Percentiles rank a stretch among this genome's conserved stretches.
These are phyloP conservation scores for Nepenthes gracilis DNA, from an alignment of 148 eudicot genomes.

Conservation along the genomic window DNA sequence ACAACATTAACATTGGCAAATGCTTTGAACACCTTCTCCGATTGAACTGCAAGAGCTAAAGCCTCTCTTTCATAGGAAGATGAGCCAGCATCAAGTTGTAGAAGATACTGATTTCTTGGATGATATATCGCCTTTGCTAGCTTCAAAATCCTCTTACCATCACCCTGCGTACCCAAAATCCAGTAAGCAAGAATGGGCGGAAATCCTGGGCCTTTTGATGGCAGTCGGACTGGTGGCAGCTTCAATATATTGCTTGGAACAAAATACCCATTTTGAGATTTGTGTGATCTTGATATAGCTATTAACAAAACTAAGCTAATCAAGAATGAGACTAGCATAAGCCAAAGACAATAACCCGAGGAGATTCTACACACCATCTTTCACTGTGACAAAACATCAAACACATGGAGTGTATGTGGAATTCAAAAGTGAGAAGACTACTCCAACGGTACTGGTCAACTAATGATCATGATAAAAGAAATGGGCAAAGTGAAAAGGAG, in stretches of 20 bases:
- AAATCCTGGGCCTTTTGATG: not conserved
- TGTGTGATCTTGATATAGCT: not conserved
- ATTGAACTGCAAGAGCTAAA: constrained; percentile 14
- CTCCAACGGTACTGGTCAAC: too few relatives aligned
- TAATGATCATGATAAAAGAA: too few relatives aligned
- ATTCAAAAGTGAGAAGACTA: too few relatives aligned
- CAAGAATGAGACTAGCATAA: not conserved
- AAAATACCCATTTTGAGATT: not conserved
- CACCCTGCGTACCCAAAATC: constrained; percentile 22
- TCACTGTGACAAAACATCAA: not conserved
- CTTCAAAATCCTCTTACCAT: constrained; percentile 17
- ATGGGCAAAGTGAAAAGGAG: too few relatives aligned
- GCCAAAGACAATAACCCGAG: not conserved
- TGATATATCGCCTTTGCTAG: constrained; percentile 25
- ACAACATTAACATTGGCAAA: constrained; percentile 28
- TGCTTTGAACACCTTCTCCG: constrained; percentile 12
- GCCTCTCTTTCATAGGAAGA: constrained; percentile 15
- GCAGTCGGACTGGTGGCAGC: not conserved
- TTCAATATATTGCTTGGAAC: not conserved
- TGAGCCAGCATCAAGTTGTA: constrained; percentile 19
- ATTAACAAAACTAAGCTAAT: not conserved
- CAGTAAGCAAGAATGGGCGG: constrained; percentile 31
- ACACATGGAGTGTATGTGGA: not conserved
- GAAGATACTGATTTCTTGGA: constrained; percentile 31
- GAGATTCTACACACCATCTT: not conserved